Base-by-base conservation (phyloP, 1,139 yeast species). In the Hyphopichia burtonii region DNA sequence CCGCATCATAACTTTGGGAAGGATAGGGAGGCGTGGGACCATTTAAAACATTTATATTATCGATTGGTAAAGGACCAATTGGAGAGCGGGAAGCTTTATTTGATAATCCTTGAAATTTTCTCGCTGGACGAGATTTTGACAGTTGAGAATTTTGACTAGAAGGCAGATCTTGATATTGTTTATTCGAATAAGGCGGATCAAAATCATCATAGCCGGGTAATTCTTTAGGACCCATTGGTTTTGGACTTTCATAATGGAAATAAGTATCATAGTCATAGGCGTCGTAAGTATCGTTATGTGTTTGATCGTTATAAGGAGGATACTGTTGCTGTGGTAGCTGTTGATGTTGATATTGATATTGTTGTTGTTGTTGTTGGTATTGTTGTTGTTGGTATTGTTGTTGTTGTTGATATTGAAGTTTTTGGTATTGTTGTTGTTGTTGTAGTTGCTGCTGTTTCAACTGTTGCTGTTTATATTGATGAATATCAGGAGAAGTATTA, bases 221-320 rank as follows among this genome's bases (percentile, higher is more conserved):
- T 41, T 63, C 67, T 47, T 62, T 65, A 1, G 78, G 77, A 0
- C 78, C 78, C 63, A 60, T 70, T 3, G 74, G 77, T 40, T 59
- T 62, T 7, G 75, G 73, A 33, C 72, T 65, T 5, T 59, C 66
- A 20, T 51, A 42, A 3, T 56, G 53, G 6, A 43, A 34, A 36
- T 50, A 49, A 10, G 31, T 3, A n/a, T 36, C 38, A 28, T 28
- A 36, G 15, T 36, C 25, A 18, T 36, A 31, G 27, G 38, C 17
- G 28, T 16, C 16, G 2, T 32, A 19, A 3, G 36, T 4, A 11
- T 31, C 34, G n/a, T 16, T 16, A 22, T 16, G 7, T 12, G 12
- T n/a, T 31, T 37, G 31, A 30, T 43, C 49, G 25, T 14, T 32
- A 4, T 31, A 17, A n/a, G n/a, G n/a, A n/a, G n/a, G n/a, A n/a